These are phyloP conservation scores for Cichorium intybus DNA, from an alignment of 140 eudicot species.

Conservation along the genomic window DNA sequence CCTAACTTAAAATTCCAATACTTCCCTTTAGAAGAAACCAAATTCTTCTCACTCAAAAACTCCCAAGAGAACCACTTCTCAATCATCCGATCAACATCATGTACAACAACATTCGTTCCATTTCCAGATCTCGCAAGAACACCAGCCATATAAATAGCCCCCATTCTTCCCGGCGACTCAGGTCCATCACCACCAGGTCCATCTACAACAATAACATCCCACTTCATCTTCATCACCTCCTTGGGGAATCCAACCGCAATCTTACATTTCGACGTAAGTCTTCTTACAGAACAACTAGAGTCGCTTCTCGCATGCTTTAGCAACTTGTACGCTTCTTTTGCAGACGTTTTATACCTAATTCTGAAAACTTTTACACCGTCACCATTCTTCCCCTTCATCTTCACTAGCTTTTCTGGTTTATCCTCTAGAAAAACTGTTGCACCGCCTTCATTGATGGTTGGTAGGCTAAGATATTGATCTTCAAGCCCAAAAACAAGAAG, in stretches of 20 bases:
- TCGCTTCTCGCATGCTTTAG: constrained; percentile 66
- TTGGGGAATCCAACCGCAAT: constrained; percentile 59
- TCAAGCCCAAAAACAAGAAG: constrained; percentile 77
- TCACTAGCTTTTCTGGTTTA: constrained; percentile 34
- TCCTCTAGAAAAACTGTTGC: constrained; percentile 70
- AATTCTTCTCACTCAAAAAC: constrained; percentile 68
- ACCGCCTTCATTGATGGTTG: constrained; percentile 57
- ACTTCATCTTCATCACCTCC: constrained; percentile 47
- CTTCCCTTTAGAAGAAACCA: constrained; percentile 86
- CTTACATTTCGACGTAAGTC: constrained; percentile 47
- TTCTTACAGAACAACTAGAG: constrained; percentile 39
- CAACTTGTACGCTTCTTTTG: constrained; percentile 76
- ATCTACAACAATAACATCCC: constrained; percentile 87
- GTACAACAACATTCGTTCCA: constrained; percentile 69
- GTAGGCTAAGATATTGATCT: constrained; percentile 50
- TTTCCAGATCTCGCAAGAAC: constrained; percentile 71
- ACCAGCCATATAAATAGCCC: constrained; percentile 85
- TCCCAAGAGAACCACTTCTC: constrained; percentile 97
- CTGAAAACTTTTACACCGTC: constrained; percentile 34
- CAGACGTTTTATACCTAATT: constrained; percentile 48
- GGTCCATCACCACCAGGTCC: constrained; percentile 75
- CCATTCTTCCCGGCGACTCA: constrained; percentile 85
- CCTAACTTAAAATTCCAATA: constrained; percentile 67
- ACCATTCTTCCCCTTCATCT: constrained; percentile 1
- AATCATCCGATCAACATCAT: constrained; percentile 76